Evolutionary conservation across 164 flowering plant genomes (phyloP).

Genomic region (Tinospora cordifolia): DNA sequence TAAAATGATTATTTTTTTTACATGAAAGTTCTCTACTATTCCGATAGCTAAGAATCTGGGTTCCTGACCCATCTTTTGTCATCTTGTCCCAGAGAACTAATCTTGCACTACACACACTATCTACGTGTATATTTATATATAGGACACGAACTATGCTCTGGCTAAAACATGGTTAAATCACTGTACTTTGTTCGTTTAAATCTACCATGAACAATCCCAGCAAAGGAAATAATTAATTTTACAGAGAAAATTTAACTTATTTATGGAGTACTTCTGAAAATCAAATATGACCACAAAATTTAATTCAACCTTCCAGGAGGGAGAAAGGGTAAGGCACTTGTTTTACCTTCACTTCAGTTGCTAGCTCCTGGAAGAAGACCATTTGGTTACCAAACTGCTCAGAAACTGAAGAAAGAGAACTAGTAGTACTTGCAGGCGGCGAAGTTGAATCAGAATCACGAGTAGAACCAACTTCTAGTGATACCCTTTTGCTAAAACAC

Average conservation of each 20-base stretch:
- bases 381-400: constrained; percentile 4
- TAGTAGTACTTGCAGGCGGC: background rate
- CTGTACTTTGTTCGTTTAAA: background rate
- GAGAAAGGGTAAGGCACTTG: constrained; percentile 47
- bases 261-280: background rate
- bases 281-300: background rate
- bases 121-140: background rate
- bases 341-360: constrained; percentile 23
- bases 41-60: background rate
- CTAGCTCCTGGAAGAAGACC: constrained; percentile 20
- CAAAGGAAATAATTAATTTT: background rate
- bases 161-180: background rate
- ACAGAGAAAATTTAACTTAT: background rate
- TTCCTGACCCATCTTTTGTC: background rate
- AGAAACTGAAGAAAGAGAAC: background rate
- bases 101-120: background rate
- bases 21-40: background rate
- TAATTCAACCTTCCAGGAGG: constrained; percentile 45
- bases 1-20: too few relatives aligned
- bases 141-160: background rate
- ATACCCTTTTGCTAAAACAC: background rate
- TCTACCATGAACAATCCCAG: background rate
- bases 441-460: constrained; percentile 4
- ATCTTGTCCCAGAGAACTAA: background rate
- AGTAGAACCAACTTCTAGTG: background rate